Percentiles rank a stretch among this genome's conserved stretches.
Conservation (phyloP, 108 stramenopile genomes). For the Pseudonitzschia multistriata region DNA sequence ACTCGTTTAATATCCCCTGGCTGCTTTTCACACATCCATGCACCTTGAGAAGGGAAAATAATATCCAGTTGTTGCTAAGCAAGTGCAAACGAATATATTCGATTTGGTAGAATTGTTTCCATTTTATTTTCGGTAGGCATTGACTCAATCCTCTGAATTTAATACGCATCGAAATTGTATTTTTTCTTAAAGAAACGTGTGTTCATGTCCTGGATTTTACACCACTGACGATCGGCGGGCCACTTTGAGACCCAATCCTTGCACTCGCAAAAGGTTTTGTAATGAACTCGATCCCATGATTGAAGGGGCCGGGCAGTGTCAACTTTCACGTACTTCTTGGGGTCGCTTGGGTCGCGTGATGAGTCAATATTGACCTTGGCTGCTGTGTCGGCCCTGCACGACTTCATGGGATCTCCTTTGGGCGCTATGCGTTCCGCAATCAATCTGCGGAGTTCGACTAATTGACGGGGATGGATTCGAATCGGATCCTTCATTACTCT, state of each 20-base stretch:
- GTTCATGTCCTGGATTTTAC: constrained; percentile 19
- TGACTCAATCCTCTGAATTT: not conserved
- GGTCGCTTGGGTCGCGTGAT: not conserved
- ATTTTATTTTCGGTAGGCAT: not conserved
- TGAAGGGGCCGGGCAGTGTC: constrained; percentile 40
- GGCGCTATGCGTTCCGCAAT: constrained; percentile 43
- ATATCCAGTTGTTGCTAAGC: too few relatives aligned
- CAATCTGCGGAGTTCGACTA: constrained; percentile 33
- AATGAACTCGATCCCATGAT: constrained; percentile 21
- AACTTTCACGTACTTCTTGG: not conserved
- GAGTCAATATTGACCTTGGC: constrained; percentile 23
- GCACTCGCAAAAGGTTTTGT: constrained; percentile 44
- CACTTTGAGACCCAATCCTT: constrained; percentile 40
- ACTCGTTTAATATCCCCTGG: too few relatives aligned
- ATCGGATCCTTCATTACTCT: constrained; percentile 45
- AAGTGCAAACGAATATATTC: too few relatives aligned
- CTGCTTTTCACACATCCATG: too few relatives aligned
- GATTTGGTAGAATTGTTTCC: too few relatives aligned
- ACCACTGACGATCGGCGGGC: constrained; percentile 39
- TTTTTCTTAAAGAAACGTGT: constrained; percentile 38
- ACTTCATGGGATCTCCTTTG: constrained; percentile 12
- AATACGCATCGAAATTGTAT: constrained; percentile 45
- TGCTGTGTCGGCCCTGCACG: constrained; percentile 34
- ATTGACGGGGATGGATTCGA: constrained; percentile 32
- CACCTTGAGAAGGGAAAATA: too few relatives aligned